These are phyloP conservation scores for Syncephalastrum racemosum DNA, from an alignment of 371 early-diverging fungal species.

Conservation along the genomic window DNA sequence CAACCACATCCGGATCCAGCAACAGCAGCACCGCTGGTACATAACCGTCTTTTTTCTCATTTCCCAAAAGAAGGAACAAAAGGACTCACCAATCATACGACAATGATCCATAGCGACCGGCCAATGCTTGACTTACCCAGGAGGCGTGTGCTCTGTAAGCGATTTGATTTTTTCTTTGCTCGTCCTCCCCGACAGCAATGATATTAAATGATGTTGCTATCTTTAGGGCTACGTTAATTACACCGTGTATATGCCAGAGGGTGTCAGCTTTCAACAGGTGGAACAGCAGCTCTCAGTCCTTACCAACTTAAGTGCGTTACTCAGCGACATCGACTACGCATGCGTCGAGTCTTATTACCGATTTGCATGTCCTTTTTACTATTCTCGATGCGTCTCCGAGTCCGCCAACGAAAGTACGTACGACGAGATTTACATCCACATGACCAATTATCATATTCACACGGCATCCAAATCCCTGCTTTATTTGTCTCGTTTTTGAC, in stretches of 20 bases:
- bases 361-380: conserved; percentile 36
- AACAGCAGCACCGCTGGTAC: no score
- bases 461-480: background rate
- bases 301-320: conserved; percentile 2
- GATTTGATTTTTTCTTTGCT: no score
- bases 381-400: conserved; percentile 30
- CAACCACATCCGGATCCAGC: no score
- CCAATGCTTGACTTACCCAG: no score
- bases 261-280: conserved; percentile 13
- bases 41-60: no score
- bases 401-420: conserved; percentile 1
- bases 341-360: conserved; percentile 44
- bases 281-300: conserved; percentile 22
- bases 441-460: background rate
- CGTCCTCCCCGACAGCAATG: no score
- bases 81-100: no score
- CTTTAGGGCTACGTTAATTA: conserved; percentile 36
- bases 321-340: conserved; percentile 24
- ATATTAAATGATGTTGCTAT: no score
- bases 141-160: no score
- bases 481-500: background rate
- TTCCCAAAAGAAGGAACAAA: no score
- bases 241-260: conserved; percentile 25
- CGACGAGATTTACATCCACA: conserved; percentile 7
- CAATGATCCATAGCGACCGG: no score